Evolutionary conservation across 2,329 filamentous ascomycete genomes (phyloP).

Genomic region (Pseudonectria foliicola): DNA sequence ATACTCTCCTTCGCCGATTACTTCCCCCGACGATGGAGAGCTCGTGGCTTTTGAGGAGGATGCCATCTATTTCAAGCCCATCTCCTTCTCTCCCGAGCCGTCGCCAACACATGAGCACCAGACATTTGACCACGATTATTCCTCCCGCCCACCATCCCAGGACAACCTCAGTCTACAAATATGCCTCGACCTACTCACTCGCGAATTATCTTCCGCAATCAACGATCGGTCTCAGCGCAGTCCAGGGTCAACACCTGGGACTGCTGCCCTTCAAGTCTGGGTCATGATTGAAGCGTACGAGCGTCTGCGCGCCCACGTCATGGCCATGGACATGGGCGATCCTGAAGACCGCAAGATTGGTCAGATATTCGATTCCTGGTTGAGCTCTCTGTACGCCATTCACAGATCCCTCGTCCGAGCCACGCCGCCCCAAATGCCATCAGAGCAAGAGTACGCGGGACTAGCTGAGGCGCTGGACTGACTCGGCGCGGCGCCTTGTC

Average conservation of each 20-base stretch:
- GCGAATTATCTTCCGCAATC: conserved; percentile 40
- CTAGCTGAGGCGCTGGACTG: conserved; percentile 20
- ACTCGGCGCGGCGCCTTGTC: neutral
- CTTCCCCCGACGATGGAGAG: conserved; percentile 34
- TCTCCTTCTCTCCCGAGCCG: conserved; percentile 31
- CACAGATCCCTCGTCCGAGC: conserved; percentile 28
- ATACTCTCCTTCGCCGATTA: conserved; percentile 18
- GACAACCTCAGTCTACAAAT: conserved; percentile 41
- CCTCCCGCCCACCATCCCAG: conserved; percentile 12
- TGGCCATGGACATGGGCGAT: conserved; percentile 25
- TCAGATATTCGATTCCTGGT: conserved; percentile 44
- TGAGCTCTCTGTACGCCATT: conserved; percentile 40
- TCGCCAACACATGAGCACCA: conserved; percentile 22
- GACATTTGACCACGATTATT: conserved; percentile 5
- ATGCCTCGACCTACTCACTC: conserved; percentile 42
- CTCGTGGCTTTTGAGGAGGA: conserved; percentile 42
- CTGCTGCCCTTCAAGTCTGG: conserved; percentile 43
- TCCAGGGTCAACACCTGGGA: conserved; percentile 20
- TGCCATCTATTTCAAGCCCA: conserved; percentile 39
- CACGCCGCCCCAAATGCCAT: conserved; percentile 6
- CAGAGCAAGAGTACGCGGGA: conserved; percentile 24
- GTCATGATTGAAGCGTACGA: conserved; percentile 55
- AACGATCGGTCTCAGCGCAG: conserved; percentile 17
- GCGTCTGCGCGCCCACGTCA: conserved; percentile 40
- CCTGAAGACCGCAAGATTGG: conserved; percentile 24